Conservation (phyloP, 352 stramenopile genomes). For the Pythium angustatum region DNA sequence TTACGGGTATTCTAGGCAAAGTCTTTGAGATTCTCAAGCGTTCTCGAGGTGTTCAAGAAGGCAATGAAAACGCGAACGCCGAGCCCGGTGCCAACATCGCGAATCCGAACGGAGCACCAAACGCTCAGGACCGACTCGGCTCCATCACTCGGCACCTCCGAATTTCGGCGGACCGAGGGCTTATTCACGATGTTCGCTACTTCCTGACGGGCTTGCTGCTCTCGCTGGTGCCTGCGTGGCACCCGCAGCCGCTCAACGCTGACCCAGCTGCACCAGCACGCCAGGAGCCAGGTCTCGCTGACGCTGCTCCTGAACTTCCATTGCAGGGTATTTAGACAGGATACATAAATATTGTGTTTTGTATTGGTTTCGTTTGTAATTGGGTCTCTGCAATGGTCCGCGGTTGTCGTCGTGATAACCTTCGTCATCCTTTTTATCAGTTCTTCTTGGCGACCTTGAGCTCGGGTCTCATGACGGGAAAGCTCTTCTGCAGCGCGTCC, state of each 20-base stretch:
- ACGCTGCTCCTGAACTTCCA: conserved; percentile 51
- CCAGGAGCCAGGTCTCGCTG: conserved; percentile 42
- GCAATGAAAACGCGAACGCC: conserved; percentile 12
- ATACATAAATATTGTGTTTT: conserved; percentile 3
- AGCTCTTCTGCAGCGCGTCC: conserved; percentile 55
- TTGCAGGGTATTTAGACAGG: conserved; percentile 72
- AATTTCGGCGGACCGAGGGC: conserved; percentile 70
- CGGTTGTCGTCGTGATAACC: no score
- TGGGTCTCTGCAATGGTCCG: no score
- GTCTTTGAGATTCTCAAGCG: conserved; percentile 72
- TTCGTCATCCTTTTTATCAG: conserved; percentile 9
- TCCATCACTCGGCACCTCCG: conserved; percentile 53
- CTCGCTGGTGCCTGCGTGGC: conserved; percentile 80
- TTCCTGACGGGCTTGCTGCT: conserved; percentile 76
- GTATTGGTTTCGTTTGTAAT: background rate
- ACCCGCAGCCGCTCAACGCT: conserved; percentile 53
- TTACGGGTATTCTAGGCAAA: conserved; percentile 82
- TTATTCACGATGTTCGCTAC: conserved; percentile 76
- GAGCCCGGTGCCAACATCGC: conserved; percentile 11
- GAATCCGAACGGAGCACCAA: conserved; percentile 29
- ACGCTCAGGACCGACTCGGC: conserved; percentile 23
- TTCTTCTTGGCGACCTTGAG: conserved; percentile 22
- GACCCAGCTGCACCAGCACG: conserved; percentile 31
- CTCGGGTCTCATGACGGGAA: conserved; percentile 25
- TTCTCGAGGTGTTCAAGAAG: conserved; percentile 28